Conservation (phyloP, 495 filamentous ascomycete species). For the Aspergillus taichungensis region DNA sequence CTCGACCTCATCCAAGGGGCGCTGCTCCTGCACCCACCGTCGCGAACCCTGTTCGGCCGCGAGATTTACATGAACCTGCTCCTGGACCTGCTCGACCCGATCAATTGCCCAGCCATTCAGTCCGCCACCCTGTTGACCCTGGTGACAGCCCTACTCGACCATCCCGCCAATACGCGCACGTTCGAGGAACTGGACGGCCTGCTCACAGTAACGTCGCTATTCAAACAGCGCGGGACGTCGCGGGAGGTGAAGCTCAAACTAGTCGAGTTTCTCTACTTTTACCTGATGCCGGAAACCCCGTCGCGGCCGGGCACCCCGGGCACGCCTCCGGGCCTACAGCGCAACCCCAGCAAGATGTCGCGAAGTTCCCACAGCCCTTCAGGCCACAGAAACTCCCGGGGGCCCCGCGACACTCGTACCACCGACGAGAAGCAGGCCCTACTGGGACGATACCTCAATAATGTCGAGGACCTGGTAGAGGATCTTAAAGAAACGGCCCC, state of each 20-base stretch:
- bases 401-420: conserved; percentile 47
- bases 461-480: conserved; percentile 85
- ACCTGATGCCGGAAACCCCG: conserved; percentile 86
- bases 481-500: conserved; percentile 73
- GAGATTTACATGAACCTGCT: conserved; percentile 95
- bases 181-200: conserved; percentile 93
- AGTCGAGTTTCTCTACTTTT: conserved; percentile 95
- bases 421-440: conserved; percentile 84
- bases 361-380: conserved; percentile 31
- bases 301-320: conserved; percentile 34
- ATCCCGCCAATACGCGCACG: conserved; percentile 75
- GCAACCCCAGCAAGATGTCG: conserved; percentile 62
- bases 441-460: conserved; percentile 72
- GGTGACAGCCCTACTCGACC: conserved; percentile 76
- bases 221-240: conserved; percentile 73
- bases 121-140: conserved; percentile 81
- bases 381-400: conserved; percentile 23
- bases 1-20: conserved; percentile 87
- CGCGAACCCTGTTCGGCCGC: conserved; percentile 75
- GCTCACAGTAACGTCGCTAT: conserved; percentile 84
- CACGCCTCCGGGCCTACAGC: conserved; percentile 45
- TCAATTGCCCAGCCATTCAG: conserved; percentile 86
- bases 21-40: conserved; percentile 87
- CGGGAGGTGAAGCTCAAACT: conserved; percentile 87
- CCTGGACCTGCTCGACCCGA: conserved; percentile 87